Conservation (phyloP, 1,284 basidiomycete species). For the Cryptococcus maquisensis region DNA sequence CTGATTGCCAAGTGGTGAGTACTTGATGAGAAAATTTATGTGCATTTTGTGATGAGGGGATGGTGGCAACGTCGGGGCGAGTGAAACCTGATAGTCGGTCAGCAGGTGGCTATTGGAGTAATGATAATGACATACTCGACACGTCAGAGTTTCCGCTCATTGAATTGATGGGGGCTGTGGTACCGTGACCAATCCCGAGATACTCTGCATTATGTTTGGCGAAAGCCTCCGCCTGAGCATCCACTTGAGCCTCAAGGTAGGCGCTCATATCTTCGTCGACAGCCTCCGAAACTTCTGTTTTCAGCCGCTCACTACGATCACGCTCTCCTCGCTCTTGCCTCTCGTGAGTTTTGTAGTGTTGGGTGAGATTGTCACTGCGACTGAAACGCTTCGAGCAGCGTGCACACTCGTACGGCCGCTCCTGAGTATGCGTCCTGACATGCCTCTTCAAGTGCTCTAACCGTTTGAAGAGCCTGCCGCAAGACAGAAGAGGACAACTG, state of each 20-base stretch:
- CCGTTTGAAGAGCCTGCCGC: slow-evolving; percentile 77
- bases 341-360: slow-evolving; percentile 73
- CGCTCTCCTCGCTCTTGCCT: slow-evolving; percentile 33
- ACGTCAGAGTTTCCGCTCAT: too few species aligned
- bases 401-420: slow-evolving; percentile 70
- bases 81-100: too few species aligned
- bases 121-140: too few species aligned
- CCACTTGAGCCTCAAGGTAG: slow-evolving; percentile 27
- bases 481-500: slow-evolving; percentile 72
- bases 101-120: too few species aligned
- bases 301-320: slow-evolving; percentile 8
- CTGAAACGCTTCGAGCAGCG: slow-evolving; percentile 74
- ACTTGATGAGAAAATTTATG: too few species aligned
- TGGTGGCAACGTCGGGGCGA: too few species aligned
- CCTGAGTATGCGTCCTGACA: slow-evolving; percentile 81
- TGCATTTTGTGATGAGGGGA: too few species aligned
- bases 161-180: too few species aligned
- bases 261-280: slow-evolving; percentile 26
- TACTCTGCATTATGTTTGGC: too few species aligned
- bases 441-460: slow-evolving; percentile 84
- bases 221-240: slow-evolving; percentile 5
- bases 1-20: too few species aligned
- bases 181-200: too few species aligned
- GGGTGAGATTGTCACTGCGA: slow-evolving; percentile 75
- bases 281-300: slow-evolving; percentile 23